Conservation (phyloP, 2,329 filamentous ascomycete species). For the Hymenotorrendiella dingleyae region DNA sequence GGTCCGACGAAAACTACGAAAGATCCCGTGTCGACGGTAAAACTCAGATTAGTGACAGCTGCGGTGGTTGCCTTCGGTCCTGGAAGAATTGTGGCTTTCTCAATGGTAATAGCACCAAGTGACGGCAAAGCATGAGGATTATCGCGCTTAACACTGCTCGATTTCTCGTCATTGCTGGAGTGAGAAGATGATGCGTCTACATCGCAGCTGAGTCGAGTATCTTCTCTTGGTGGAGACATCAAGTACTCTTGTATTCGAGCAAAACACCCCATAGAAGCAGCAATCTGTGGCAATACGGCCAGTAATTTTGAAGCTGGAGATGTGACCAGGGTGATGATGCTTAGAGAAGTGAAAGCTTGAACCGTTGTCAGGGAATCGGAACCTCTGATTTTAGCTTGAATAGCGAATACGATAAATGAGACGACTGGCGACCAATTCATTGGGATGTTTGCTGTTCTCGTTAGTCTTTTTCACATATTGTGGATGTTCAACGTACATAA, state of each 20-base stretch:
- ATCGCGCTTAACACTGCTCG: background rate
- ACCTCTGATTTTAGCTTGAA: conserved; percentile 14
- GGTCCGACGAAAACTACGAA: conserved; percentile 28
- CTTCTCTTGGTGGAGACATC: conserved; percentile 13
- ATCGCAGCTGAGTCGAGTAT: conserved; percentile 3
- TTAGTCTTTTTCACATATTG: background rate
- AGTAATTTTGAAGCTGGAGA: conserved; percentile 35
- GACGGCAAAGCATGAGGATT: background rate
- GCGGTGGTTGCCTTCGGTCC: background rate
- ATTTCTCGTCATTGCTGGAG: background rate
- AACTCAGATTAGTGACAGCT: conserved; percentile 7
- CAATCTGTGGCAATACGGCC: conserved; percentile 32
- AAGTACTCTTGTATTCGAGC: conserved; percentile 33
- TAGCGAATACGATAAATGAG: conserved; percentile 20
- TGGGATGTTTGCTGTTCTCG: background rate
- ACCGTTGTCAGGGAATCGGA: conserved; percentile 6
- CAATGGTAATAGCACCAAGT: background rate
- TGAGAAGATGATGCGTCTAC: no score
- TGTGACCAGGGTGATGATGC: conserved; percentile 34
- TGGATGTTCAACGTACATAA: background rate
- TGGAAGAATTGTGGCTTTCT: conserved; percentile 4
- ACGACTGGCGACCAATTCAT: conserved; percentile 2
- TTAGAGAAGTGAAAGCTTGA: conserved; percentile 35
- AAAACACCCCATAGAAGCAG: conserved; percentile 33
- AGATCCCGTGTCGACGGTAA: conserved; percentile 7